These are phyloP conservation scores for Simplicillium sp. DNA, from an alignment of 2,329 filamentous ascomycete species.

Conservation along the genomic window DNA sequence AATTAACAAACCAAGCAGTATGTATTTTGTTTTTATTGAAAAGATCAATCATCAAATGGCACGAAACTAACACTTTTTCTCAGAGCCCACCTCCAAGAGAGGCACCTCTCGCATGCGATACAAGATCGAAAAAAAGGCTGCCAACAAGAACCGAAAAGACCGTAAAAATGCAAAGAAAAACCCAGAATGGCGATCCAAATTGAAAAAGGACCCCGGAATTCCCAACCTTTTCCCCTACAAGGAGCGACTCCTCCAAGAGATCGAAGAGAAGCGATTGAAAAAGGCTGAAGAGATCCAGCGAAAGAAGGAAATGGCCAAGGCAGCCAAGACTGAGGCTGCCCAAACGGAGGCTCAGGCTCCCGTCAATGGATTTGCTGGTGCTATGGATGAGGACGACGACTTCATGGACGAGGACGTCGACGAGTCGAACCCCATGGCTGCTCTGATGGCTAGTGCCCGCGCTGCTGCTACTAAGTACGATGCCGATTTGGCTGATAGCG, in stretches of 20 bases:
- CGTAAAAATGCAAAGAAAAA: conserved; percentile 92
- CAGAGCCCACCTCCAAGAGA: conserved; percentile 94
- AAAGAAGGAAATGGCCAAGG: conserved; percentile 63
- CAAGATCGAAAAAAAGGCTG: conserved; percentile 91
- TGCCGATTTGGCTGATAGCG: conserved; percentile 49
- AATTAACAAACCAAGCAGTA: conserved; percentile 46
- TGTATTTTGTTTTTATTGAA: conserved; percentile 11
- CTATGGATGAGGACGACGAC: conserved; percentile 36
- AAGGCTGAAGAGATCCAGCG: conserved; percentile 72
- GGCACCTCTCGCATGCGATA: conserved; percentile 79
- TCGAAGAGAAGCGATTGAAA: conserved; percentile 74
- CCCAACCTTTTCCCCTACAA: conserved; percentile 98
- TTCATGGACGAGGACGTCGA: conserved; percentile 51
- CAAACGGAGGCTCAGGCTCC: conserved; percentile 22
- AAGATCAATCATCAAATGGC: neutral
- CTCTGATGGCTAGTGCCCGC: conserved; percentile 75
- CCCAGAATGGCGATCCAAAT: conserved; percentile 86
- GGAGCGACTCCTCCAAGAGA: conserved; percentile 86
- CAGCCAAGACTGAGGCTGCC: conserved; percentile 45
- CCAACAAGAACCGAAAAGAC: conserved; percentile 82
- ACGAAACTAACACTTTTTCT: neutral
- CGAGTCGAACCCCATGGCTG: conserved; percentile 79
- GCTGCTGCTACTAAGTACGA: conserved; percentile 71
- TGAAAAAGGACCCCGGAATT: conserved; percentile 97
- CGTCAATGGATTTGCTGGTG: conserved; percentile 34